These are phyloP conservation scores for Quercus wislizeni DNA, from an alignment of 306 rosid species.

Conservation along the genomic window DNA sequence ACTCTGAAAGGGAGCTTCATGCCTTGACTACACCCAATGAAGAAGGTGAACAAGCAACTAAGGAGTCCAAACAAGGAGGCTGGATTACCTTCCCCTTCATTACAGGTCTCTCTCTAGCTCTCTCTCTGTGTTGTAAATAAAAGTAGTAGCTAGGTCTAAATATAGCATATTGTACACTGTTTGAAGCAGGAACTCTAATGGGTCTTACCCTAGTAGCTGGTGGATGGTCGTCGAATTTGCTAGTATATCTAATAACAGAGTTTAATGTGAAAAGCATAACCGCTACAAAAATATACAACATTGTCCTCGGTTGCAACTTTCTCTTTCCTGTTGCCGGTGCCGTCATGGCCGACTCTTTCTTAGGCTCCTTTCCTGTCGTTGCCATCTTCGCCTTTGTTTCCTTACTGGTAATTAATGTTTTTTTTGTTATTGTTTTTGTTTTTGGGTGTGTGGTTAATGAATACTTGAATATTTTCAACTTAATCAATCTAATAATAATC, in stretches of 20 bases:
- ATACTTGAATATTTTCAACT: too few relatives aligned
- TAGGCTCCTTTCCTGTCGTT: conserved; percentile 30
- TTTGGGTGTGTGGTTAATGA: too few relatives aligned
- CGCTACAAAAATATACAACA: conserved; percentile 37
- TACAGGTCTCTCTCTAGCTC: conserved; percentile 11
- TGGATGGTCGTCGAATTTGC: conserved; percentile 39
- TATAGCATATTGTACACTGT: background rate
- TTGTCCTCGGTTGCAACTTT: conserved; percentile 30
- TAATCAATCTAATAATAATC: too few relatives aligned
- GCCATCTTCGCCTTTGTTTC: conserved; percentile 28
- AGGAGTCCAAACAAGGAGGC: conserved; percentile 29
- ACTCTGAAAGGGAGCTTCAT: background rate
- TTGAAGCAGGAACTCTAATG: conserved; percentile 22
- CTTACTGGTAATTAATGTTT: conserved; percentile 23
- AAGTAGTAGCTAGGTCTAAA: background rate
- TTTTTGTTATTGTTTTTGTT: background rate
- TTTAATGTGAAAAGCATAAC: conserved; percentile 34
- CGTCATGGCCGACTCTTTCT: conserved; percentile 38
- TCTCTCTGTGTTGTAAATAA: background rate
- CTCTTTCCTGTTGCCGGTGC: conserved; percentile 36
- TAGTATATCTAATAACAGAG: conserved; percentile 31
- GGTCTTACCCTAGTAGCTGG: conserved; percentile 29
- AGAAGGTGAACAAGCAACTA: background rate
- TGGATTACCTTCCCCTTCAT: conserved; percentile 50
- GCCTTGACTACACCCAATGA: background rate